phyloP scores from a whole-genome alignment of 179 eudicot genomes.

The Nepenthes alata region DNA sequence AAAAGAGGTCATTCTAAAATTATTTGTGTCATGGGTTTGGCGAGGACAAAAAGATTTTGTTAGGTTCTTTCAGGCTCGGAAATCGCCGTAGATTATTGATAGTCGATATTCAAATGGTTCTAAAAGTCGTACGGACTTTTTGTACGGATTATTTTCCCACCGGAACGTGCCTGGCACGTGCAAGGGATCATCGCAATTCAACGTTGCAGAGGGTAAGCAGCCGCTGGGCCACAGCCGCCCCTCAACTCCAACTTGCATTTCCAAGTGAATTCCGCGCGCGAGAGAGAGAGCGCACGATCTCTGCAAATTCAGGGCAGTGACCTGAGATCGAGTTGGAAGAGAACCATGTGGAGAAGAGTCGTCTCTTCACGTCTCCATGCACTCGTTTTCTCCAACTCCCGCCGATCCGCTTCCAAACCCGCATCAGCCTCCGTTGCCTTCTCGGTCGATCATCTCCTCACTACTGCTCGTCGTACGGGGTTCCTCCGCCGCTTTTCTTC shows the following conservation, averaged over 20 bases:
- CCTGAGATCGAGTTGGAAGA: slow-evolving; percentile 18
- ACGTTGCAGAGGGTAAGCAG: no score
- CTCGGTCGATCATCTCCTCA: slow-evolving; percentile 1
- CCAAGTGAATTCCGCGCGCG: neutral
- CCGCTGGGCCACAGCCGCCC: neutral
- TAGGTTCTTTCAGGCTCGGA: no score
- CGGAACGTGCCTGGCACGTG: no score
- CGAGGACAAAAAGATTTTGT: no score
- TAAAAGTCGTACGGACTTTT: no score
- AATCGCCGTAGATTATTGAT: no score
- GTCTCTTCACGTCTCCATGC: slow-evolving; percentile 32
- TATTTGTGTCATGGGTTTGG: no score
- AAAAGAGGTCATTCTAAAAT: no score
- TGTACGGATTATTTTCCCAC: no score
- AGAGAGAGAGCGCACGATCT: slow-evolving; percentile 5
- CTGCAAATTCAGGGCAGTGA: slow-evolving; percentile 6
- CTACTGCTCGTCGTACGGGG: slow-evolving; percentile 10
- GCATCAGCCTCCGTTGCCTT: slow-evolving; percentile 15
- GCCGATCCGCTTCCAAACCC: slow-evolving; percentile 21
- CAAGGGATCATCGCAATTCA: no score
- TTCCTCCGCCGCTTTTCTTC: slow-evolving; percentile 12
- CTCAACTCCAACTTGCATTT: neutral
- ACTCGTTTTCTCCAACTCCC: slow-evolving; percentile 11
- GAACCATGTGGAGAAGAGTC: slow-evolving; percentile 61
- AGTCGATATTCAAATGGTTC: no score